A percentile compares a stretch with the other conserved stretches of the same genome.
Conservation (phyloP, 1,284 basidiomycete species). For the Termitomyces sp. region DNA sequence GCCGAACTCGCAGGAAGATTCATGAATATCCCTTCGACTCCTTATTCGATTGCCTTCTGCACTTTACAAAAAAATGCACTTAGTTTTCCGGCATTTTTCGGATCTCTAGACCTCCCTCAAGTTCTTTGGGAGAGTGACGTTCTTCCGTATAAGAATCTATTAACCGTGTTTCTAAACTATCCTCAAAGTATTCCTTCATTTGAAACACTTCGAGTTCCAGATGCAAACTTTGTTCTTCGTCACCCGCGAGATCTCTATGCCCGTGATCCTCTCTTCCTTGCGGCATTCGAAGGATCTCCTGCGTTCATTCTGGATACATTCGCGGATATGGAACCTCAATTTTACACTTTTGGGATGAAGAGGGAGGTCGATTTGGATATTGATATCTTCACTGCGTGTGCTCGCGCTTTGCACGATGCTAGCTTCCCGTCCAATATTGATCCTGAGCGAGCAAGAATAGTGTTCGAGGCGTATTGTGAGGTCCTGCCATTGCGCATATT, state of each 20-base stretch:
- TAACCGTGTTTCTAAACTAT: slow-evolving; percentile 1
- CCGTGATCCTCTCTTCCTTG: slow-evolving; percentile 27
- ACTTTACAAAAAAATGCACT: slow-evolving; percentile 14
- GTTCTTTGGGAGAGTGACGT: slow-evolving; percentile 17
- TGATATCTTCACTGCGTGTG: slow-evolving; percentile 29
- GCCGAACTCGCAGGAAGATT: slow-evolving; percentile 8
- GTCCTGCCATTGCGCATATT: slow-evolving; percentile 25
- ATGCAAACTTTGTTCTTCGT: slow-evolving; percentile 20
- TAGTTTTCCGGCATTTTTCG: slow-evolving; percentile 16
- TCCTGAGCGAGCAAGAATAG: slow-evolving; percentile 21
- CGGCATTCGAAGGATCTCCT: slow-evolving; percentile 26
- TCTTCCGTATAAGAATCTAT: slow-evolving; percentile 15
- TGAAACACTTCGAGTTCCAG: slow-evolving; percentile 23
- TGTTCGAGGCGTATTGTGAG: slow-evolving; percentile 31
- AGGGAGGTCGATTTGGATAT: slow-evolving; percentile 24
- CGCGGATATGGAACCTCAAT: slow-evolving; percentile 20
- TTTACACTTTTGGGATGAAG: slow-evolving; percentile 26
- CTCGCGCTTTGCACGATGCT: slow-evolving; percentile 20
- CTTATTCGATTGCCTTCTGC: slow-evolving; percentile 14
- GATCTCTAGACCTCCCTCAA: slow-evolving; percentile 20
- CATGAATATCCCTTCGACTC: slow-evolving; percentile 5
- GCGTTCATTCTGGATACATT: slow-evolving; percentile 27
- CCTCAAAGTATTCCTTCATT: slow-evolving; percentile 2
- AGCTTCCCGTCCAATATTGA: slow-evolving; percentile 5
- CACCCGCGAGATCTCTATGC: slow-evolving; percentile 26